phyloP scores from a whole-genome alignment of 305 asterid genomes.

The Fraxinus angustifolia region DNA sequence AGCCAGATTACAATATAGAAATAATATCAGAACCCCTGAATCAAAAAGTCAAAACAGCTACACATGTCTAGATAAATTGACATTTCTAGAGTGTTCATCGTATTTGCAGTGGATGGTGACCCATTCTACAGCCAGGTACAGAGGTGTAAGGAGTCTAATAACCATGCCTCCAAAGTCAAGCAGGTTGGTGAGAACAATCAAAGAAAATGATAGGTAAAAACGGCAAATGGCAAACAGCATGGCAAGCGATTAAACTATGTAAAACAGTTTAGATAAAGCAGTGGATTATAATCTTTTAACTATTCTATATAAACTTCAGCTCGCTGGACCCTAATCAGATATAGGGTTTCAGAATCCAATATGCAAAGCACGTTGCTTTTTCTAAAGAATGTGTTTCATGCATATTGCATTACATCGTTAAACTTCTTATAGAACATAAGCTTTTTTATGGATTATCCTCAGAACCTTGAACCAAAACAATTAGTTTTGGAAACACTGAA shows the following conservation, averaged over 20 bases:
- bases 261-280: background rate
- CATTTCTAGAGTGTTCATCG: background rate
- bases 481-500: background rate
- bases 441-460: background rate
- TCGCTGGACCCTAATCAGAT: background rate
- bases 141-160: background rate
- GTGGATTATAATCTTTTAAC: background rate
- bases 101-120: constrained; percentile 2
- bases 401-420: background rate
- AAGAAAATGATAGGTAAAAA: background rate
- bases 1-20: background rate
- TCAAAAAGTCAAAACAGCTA: background rate
- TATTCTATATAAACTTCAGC: background rate
- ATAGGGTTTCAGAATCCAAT: background rate
- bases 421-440: background rate
- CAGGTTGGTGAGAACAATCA: background rate
- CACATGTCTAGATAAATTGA: background rate
- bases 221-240: background rate
- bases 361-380: background rate
- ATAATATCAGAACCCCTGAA: constrained; percentile 6
- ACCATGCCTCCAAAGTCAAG: background rate
- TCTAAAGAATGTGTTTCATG: background rate
- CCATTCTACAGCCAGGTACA: background rate
- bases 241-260: background rate
- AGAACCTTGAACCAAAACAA: background rate